These are phyloP conservation scores for Aquilaria malaccensis DNA, from an alignment of 345 rosid genomes.

Conservation along the genomic window DNA sequence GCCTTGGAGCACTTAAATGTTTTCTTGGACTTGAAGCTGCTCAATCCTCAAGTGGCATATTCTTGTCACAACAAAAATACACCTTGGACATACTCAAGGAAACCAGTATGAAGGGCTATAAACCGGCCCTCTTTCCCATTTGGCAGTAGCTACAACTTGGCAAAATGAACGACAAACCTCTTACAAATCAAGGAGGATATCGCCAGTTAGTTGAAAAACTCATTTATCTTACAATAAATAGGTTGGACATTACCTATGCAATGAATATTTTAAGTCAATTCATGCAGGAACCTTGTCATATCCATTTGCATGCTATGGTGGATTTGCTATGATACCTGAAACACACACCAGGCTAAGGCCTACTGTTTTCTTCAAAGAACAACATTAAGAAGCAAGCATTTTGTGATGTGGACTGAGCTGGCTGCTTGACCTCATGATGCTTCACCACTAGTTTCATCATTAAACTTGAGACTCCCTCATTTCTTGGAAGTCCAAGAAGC, in stretches of 20 bases:
- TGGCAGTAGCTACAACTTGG: background rate
- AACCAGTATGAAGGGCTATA: background rate
- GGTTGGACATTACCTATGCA: background rate
- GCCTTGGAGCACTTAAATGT: no score
- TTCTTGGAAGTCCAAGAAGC: conserved; percentile 9
- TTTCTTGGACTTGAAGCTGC: no score
- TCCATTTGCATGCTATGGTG: background rate
- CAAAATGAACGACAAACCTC: background rate
- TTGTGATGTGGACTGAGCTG: conserved; percentile 6
- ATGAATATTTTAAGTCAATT: conserved; percentile 4
- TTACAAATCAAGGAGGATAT: background rate
- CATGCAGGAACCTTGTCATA: background rate
- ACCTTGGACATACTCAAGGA: conserved; percentile 2
- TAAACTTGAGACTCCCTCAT: background rate
- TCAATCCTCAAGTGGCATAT: background rate
- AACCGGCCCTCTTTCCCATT: background rate
- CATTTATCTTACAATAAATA: background rate
- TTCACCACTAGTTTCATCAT: background rate
- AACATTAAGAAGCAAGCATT: background rate
- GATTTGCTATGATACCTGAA: background rate
- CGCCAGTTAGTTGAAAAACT: background rate
- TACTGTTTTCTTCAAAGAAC: background rate
- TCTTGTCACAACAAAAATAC: conserved; percentile 4
- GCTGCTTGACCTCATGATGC: background rate
- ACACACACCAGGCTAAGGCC: background rate